Evolutionary conservation across 2,329 filamentous ascomycete genomes (phyloP), one percentile per base, ranked within the genome.

Genomic region (Fusarium hainanense): DNA sequence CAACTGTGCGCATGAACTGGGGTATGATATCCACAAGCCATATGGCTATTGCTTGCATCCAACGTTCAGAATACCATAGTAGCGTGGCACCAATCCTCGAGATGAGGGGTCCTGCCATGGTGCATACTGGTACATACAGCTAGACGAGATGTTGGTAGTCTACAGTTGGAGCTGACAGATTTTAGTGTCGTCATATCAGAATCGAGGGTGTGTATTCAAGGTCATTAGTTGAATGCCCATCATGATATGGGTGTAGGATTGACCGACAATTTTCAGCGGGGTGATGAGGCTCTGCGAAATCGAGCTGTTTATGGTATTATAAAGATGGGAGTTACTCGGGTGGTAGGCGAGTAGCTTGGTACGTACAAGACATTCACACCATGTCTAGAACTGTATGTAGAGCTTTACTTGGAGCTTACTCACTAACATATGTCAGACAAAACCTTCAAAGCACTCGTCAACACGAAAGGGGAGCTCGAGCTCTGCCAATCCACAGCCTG

Each of bases 221-320:
- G n/a, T 27, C 21, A 23, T 23, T 34, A 48, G 43, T 63, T 25
- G 28, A n/a, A 50, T 68, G 11, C 34, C 46, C 32, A 44, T 27
- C 27, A 28, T 47, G 34, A 52, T 32, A 20, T 27, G 30, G 51
- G 56, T 54, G 32, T 37, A 70, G 68, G 58, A 58, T 41, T 60
- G 72, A 72, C 70, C 66, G 69, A 76, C 49, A 63, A 69, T 50
- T 37, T 48, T 55, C 6, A 37, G 34, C 34, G 50, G 48, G 40
- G 56, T 50, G 57, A 47, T 69, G 72, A 40, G 71, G 72, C 72
- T 75, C 72, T 74, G 61, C 63, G 32, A 20, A 23, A 18, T 44
- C 7, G 13, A 37, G 48, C 23, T 40, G 27, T 21, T 51, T 14
- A 41, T 52, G 54, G 51, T 8, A 54, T 52, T 71, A 74, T 71